Percentiles rank a stretch among this genome's conserved stretches.
Conservation (phyloP, 1,284 basidiomycete species). For the Cryptococcus floricola region DNA sequence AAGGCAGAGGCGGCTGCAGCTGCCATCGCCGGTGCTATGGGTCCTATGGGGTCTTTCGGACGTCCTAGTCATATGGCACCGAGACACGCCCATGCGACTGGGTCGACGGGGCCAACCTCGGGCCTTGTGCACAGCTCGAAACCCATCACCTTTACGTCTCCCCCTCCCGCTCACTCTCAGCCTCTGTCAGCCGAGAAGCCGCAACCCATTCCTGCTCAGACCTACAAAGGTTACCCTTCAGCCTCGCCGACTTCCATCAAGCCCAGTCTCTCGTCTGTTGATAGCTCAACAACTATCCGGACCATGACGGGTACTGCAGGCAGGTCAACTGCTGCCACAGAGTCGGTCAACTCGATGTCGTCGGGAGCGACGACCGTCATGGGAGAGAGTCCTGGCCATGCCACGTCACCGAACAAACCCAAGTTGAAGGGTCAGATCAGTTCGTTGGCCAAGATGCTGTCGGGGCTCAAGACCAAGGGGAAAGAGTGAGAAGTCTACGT, state of each 20-base stretch:
- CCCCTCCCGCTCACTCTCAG: neutral
- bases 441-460: constrained; percentile 47
- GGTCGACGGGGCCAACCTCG: neutral
- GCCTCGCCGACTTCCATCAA: neutral
- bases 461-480: constrained; percentile 45
- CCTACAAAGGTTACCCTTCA: neutral
- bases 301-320: neutral
- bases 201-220: neutral
- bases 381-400: neutral
- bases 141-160: neutral
- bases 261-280: constrained; percentile 9
- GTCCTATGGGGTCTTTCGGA: constrained; percentile 34
- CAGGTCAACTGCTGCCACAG: neutral
- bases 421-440: constrained; percentile 47
- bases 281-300: constrained; percentile 17
- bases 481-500: constrained; percentile 15
- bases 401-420: constrained; percentile 34
- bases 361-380: constrained; percentile 1
- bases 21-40: constrained; percentile 26
- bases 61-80: constrained; percentile 12
- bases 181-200: neutral
- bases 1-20: constrained; percentile 32
- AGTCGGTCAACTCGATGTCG: neutral
- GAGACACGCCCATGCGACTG: neutral
- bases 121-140: neutral